Evolutionary conservation across 2,329 filamentous ascomycete genomes (phyloP), one percentile per base, ranked within the genome.

Genomic region (Clarireedia homoeocarpa): DNA sequence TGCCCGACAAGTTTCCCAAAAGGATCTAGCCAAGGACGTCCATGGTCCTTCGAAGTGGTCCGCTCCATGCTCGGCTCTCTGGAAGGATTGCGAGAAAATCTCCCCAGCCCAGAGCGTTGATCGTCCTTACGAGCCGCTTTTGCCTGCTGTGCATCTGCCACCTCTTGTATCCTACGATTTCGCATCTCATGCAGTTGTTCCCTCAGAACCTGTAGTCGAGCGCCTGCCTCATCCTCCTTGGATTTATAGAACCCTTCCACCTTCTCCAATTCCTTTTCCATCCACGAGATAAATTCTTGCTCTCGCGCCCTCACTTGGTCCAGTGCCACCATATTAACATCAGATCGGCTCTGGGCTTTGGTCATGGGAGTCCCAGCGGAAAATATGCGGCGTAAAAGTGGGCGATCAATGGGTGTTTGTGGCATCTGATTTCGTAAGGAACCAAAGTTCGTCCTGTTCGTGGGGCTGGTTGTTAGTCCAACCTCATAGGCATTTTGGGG

Each of bases 161-260:
- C 76, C 67, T 96, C 90, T 52, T 86, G 80, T 27, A 89, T 79
- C 23, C 92, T 84, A 14, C 87, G 82, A 69, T 95, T 90, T 46
- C 91, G 82, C 90, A 97, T 96, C 65, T 95, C 88, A 67, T 95
- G 91, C 34, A 99, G 77, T 69, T 99, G 94, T 51, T 91, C 83
- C 44, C 88, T 82, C 48, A 99, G 76, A 4, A 86, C 70, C 0
- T 76, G 74, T 24, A 96, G 74, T 2, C 91, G 82, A 54, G 85
- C 75, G 0, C 83, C 86, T 0, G 92, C 89, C 68, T 96, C 89
- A 27, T 88, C 80, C 68, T 99, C 94, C 68, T 96, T 96, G 62
- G 82, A 74, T 63, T 82, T 84, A 74, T 97, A 97, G 67, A 99
- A 99, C 0, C 76, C 73, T 68, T 99, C 91, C 10, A 99, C 89